Base-by-base conservation (phyloP, 2,329 filamentous ascomycete species). In the Orbilia blumenaviensis region DNA sequence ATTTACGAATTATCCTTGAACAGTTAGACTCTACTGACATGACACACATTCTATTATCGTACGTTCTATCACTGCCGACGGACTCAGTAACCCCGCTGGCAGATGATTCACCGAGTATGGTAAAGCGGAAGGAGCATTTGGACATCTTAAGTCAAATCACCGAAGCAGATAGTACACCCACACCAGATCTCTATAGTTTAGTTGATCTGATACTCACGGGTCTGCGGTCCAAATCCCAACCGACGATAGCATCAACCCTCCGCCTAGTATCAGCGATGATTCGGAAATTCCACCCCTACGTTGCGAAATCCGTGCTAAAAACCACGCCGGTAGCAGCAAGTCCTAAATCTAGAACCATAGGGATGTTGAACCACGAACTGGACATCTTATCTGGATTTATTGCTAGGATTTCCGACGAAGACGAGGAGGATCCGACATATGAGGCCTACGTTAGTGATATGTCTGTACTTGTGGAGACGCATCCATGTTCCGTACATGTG, bases 11-110 rank as follows among this genome's bases (percentile, higher is more conserved):
- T 44, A 96, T 98, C 66, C 87, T 99, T 4, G 94, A 97, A 82
- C 91, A 92, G 0, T 86, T 99, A 12, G 93, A 97, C 78, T 93
- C 98, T 81, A 92, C 93, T 6, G 94, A 98, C 81, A 91, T 99
- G 85, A 92, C 97, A 73, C 92, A 97, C 79, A 90, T 97, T 75
- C 95, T 98, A 63, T 87, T 99, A 4, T 92, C 94, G 79, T 99
- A 98, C 82, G 87, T 99, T 0, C 86, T 99, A 29, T 94, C 92
- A 14, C 87, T 97, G 7, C 91, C 92, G 0, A 90, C 91, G 67
- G 85, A 84, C 56, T 80, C 78, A 71, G 81, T 81, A 56, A 84
- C 84, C 88, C 25, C 85, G 86, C 18, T 85, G 89, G 16, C 64
- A 58, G 32, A 61, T 56, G 64, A 76, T 42, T 79, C 79, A 14